These are phyloP conservation scores for Colletotrichum liriopes DNA, from an alignment of 2,329 filamentous ascomycete species.

Conservation along the genomic window DNA sequence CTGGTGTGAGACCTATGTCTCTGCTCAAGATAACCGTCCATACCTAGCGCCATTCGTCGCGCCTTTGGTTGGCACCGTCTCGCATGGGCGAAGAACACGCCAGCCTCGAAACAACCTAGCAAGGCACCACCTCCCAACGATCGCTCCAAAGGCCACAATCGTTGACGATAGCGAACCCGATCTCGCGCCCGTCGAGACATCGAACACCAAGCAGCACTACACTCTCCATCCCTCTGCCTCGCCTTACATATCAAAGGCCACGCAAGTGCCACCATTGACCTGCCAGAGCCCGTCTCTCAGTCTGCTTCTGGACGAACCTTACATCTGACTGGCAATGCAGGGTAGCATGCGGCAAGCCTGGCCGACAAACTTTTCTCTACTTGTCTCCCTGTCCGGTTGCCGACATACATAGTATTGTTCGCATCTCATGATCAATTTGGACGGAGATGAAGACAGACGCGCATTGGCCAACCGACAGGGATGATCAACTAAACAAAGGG, in stretches of 20 bases:
- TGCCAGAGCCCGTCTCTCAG: neutral
- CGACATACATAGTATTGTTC: neutral
- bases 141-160: neutral
- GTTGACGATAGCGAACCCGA: neutral
- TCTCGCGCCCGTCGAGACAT: slow-evolving; percentile 9
- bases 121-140: neutral
- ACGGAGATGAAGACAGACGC: slow-evolving; percentile 19
- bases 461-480: slow-evolving; percentile 22
- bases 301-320: neutral
- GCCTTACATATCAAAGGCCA: neutral
- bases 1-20: slow-evolving; percentile 25
- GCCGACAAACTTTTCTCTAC: neutral
- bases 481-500: neutral
- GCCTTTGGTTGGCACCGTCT: slow-evolving; percentile 7
- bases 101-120: slow-evolving; percentile 16
- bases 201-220: neutral
- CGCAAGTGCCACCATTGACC: neutral
- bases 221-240: neutral
- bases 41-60: slow-evolving; percentile 13
- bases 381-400: neutral
- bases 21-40: slow-evolving; percentile 9
- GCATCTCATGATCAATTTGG: slow-evolving; percentile 8
- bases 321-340: neutral
- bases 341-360: neutral
- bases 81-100: neutral